These are phyloP conservation scores for Takashimella koratensis DNA, from an alignment of 1,284 basidiomycete genomes.

Conservation along the genomic window DNA sequence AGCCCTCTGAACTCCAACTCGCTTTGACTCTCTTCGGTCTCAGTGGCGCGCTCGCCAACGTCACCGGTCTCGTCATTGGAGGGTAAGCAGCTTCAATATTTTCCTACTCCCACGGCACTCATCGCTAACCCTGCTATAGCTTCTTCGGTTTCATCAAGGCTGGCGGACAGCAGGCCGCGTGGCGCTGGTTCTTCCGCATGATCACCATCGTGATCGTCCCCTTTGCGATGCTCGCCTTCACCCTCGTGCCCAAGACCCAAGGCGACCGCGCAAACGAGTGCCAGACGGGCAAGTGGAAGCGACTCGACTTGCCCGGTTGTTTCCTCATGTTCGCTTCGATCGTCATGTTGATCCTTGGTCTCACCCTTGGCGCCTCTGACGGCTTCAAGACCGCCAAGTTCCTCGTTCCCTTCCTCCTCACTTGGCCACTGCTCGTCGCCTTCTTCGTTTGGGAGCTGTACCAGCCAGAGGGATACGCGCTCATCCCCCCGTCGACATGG, in stretches of 20 bases:
- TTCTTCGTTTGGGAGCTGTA: slow-evolving; percentile 36
- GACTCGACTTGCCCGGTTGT: slow-evolving; percentile 38
- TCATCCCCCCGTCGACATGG: slow-evolving; percentile 34
- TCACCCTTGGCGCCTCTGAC: slow-evolving; percentile 41
- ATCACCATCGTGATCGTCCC: slow-evolving; percentile 24
- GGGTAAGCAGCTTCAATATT: slow-evolving; percentile 10
- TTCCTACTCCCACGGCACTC: too few species aligned
- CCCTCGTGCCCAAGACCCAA: slow-evolving; percentile 22
- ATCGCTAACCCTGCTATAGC: not conserved
- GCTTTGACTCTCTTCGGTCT: slow-evolving; percentile 38
- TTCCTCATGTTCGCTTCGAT: slow-evolving; percentile 35
- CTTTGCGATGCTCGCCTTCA: slow-evolving; percentile 19
- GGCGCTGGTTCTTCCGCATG: slow-evolving; percentile 34
- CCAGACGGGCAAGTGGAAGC: slow-evolving; percentile 25
- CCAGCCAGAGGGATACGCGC: slow-evolving; percentile 19
- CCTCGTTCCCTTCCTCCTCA: slow-evolving; percentile 45
- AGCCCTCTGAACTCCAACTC: slow-evolving; percentile 5
- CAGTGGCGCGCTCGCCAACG: slow-evolving; percentile 40
- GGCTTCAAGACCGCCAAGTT: slow-evolving; percentile 41
- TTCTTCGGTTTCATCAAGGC: slow-evolving; percentile 28
- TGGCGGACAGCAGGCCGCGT: slow-evolving; percentile 25
- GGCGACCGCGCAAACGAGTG: slow-evolving; percentile 14
- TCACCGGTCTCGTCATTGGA: slow-evolving; percentile 32
- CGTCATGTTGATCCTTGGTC: slow-evolving; percentile 42
- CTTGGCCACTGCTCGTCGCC: slow-evolving; percentile 30